Percentiles rank a stretch among this genome's conserved stretches.
phyloP scores from a whole-genome alignment of 208 protist genomes.

The Acanthamoeba castellanii region DNA sequence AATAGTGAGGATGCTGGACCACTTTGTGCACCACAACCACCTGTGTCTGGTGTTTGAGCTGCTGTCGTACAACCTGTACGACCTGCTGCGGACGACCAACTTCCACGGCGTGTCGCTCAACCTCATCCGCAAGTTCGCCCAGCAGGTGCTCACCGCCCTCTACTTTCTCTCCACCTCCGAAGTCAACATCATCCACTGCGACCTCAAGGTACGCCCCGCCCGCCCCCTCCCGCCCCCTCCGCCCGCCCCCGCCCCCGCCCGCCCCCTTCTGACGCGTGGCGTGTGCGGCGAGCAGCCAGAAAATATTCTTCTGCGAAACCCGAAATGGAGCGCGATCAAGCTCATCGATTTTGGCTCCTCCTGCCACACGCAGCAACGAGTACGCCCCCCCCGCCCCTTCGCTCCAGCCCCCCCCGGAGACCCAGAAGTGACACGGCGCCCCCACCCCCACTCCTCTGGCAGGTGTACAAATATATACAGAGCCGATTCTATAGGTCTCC shows the following conservation, averaged over 20 bases:
- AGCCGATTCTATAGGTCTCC: constrained; percentile 96
- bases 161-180: constrained; percentile 92
- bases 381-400: not conserved
- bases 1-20: constrained; percentile 86
- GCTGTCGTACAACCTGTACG: constrained; percentile 97
- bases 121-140: constrained; percentile 94
- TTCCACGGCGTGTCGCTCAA: constrained; percentile 91
- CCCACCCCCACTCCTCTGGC: not conserved
- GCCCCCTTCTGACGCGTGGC: too few relatives aligned
- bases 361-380: constrained; percentile 92
- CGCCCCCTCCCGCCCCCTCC: not conserved
- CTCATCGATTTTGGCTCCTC: constrained; percentile 99
- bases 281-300: constrained; percentile 87
- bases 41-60: constrained; percentile 98
- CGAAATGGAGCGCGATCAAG: constrained; percentile 95
- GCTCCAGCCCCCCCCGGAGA: not conserved
- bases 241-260: too few relatives aligned
- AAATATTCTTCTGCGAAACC: constrained; percentile 91
- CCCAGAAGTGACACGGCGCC: not conserved
- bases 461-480: constrained; percentile 96
- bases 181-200: constrained; percentile 97
- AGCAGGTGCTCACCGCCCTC: constrained; percentile 95
- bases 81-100: constrained; percentile 92
- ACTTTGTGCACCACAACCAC: constrained; percentile 92
- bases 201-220: constrained; percentile 94